phyloP scores from a whole-genome alignment of 2,329 filamentous ascomycete genomes.

The Fusarium keratoplasticum region DNA sequence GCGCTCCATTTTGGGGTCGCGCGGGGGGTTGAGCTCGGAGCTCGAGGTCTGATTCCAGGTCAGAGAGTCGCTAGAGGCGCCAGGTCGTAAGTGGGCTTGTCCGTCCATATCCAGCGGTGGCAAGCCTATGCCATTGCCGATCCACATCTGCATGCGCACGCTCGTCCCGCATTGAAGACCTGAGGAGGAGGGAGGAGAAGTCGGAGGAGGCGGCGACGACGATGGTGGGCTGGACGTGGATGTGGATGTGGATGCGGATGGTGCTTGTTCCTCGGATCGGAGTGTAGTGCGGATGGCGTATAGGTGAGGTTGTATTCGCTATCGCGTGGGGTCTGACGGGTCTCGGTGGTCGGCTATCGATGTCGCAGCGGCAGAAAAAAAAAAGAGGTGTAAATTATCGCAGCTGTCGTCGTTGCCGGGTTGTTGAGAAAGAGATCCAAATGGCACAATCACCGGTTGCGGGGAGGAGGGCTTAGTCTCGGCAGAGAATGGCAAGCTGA shows the following conservation, averaged over 20 bases:
- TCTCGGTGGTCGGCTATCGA: neutral
- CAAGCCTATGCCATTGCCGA: slow-evolving; percentile 59
- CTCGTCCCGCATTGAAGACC: slow-evolving; percentile 48
- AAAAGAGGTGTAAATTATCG: neutral
- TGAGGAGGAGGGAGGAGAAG: neutral
- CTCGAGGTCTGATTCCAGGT: slow-evolving; percentile 45
- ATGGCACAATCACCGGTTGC: slow-evolving; percentile 38
- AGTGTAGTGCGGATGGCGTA: neutral
- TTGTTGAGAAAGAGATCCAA: slow-evolving; percentile 8
- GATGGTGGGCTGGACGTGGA: neutral
- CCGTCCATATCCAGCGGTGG: slow-evolving; percentile 60
- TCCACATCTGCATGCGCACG: slow-evolving; percentile 53
- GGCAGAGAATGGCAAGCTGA: slow-evolving; percentile 37
- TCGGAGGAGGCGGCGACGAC: slow-evolving; percentile 10
- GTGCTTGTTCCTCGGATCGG: neutral
- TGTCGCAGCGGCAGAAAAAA: neutral
- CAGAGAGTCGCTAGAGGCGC: slow-evolving; percentile 50
- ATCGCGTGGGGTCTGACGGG: neutral
- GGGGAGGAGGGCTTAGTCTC: slow-evolving; percentile 43
- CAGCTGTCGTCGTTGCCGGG: neutral
- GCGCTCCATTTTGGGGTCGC: slow-evolving; percentile 50
- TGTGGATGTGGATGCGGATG: slow-evolving; percentile 8
- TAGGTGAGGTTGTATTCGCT: neutral
- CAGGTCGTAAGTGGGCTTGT: slow-evolving; percentile 51
- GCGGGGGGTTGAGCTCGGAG: slow-evolving; percentile 44